Evolutionary conservation across 2,329 filamentous ascomycete genomes (phyloP).

Genomic region (Curvularia sp.): DNA sequence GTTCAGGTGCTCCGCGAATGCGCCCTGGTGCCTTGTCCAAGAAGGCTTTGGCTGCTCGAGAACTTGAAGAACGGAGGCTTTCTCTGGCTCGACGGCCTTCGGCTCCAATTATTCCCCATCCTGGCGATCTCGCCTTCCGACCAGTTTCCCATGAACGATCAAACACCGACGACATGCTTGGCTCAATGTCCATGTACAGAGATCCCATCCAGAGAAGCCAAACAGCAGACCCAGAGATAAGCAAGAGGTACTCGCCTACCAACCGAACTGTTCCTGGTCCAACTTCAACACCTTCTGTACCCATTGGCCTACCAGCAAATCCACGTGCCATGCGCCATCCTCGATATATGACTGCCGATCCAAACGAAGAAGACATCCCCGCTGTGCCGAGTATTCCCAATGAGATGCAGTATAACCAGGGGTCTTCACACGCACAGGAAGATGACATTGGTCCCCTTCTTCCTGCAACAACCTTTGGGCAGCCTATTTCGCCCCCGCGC

Average conservation of each 20-base stretch:
- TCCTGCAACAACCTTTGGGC: conserved; percentile 57
- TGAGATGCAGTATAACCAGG: conserved; percentile 42
- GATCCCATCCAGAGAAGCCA: conserved; percentile 63
- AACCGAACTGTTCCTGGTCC: conserved; percentile 44
- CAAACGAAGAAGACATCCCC: conserved; percentile 59
- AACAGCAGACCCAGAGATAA: conserved; percentile 67
- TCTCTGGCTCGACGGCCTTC: conserved; percentile 79
- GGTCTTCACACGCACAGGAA: conserved; percentile 39
- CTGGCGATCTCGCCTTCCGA: conserved; percentile 59
- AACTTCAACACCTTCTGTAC: conserved; percentile 60
- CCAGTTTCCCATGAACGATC: conserved; percentile 46
- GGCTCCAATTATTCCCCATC: conserved; percentile 80
- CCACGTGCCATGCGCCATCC: conserved; percentile 88
- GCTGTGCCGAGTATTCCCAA: conserved; percentile 66
- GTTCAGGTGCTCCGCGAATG: conserved; percentile 36
- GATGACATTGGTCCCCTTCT: conserved; percentile 58
- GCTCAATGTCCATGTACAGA: conserved; percentile 44
- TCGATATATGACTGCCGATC: conserved; percentile 69
- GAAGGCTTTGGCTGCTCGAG: conserved; percentile 67
- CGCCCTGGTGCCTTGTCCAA: conserved; percentile 47
- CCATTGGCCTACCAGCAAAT: conserved; percentile 85
- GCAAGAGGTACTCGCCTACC: conserved; percentile 49
- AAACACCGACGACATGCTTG: conserved; percentile 53
- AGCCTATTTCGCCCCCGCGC: conserved; percentile 49
- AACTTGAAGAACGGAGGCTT: conserved; percentile 85